A percentile compares a stretch with the other conserved stretches of the same genome.
phyloP scores from a whole-genome alignment of 2,329 filamentous ascomycete species.

The Alternaria longipes region DNA sequence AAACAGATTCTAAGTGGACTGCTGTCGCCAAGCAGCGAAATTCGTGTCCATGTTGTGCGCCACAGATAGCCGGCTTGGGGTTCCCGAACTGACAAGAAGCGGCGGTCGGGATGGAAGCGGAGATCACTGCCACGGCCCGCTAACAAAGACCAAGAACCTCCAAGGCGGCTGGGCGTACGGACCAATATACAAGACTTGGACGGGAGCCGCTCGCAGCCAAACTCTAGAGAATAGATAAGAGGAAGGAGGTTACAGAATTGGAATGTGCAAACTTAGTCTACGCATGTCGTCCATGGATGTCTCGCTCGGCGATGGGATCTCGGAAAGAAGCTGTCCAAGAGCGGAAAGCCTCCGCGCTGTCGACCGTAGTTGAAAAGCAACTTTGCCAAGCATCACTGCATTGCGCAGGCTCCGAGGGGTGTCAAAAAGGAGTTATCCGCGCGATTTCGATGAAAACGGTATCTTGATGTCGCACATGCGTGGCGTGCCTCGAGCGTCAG shows the following conservation, averaged over 20 bases:
- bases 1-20: background rate
- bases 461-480: too few relatives aligned
- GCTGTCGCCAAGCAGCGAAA: constrained; percentile 9
- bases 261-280: constrained; percentile 11
- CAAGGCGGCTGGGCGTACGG: constrained; percentile 4
- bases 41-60: background rate
- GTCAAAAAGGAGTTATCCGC: too few relatives aligned
- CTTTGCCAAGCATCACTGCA: rapidly evolving
- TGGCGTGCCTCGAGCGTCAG: too few relatives aligned
- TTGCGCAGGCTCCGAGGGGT: background rate
- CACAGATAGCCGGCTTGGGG: constrained; percentile 2
- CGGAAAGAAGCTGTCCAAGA: background rate
- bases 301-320: constrained; percentile 8
- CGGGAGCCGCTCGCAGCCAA: background rate
- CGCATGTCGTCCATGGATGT: background rate
- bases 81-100: background rate
- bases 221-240: constrained; percentile 8
- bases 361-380: background rate
- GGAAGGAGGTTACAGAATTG: background rate
- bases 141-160: constrained; percentile 5
- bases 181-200: constrained; percentile 2
- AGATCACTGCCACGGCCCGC: constrained; percentile 5
- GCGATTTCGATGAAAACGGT: too few relatives aligned
- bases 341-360: background rate
- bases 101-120: background rate